Percentiles rank a stretch among this genome's conserved stretches.
phyloP scores from a whole-genome alignment of 2,329 filamentous ascomycete genomes.

The Diaporthe sp. region DNA sequence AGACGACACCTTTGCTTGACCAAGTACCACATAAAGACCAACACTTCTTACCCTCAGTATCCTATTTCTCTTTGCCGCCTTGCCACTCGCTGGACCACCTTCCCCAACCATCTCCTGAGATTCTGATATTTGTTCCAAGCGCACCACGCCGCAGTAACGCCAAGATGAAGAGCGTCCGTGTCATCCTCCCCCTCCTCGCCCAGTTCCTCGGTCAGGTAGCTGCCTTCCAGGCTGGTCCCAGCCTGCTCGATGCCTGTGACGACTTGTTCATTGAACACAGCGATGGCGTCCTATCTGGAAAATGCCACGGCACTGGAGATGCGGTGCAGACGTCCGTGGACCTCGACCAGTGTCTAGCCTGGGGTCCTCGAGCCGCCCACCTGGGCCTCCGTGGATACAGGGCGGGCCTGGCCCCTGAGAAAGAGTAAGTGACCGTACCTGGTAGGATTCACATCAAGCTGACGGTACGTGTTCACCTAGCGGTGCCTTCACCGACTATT shows the following conservation, averaged over 20 bases:
- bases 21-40: neutral
- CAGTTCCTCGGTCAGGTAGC: neutral
- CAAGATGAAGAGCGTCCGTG: constrained; percentile 29
- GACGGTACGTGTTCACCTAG: neutral
- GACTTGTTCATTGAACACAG: constrained; percentile 4
- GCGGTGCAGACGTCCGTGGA: constrained; percentile 4
- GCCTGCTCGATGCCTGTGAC: constrained; percentile 28
- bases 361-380: neutral
- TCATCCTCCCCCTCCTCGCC: neutral
- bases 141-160: neutral
- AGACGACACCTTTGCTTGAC: neutral
- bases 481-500: constrained; percentile 27
- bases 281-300: constrained; percentile 22
- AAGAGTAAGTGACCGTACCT: constrained; percentile 17
- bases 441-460: neutral
- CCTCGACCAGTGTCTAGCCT: constrained; percentile 34
- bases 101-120: neutral
- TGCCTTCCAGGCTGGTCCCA: neutral
- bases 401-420: neutral
- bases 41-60: neutral
- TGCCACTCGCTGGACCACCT: neutral
- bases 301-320: neutral
- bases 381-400: neutral
- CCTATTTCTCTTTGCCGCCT: neutral
- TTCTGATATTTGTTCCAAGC: no score